Base-by-base conservation (phyloP, 2,329 filamentous ascomycete genomes). In the Pseudocercospora pini-densiflorae region DNA sequence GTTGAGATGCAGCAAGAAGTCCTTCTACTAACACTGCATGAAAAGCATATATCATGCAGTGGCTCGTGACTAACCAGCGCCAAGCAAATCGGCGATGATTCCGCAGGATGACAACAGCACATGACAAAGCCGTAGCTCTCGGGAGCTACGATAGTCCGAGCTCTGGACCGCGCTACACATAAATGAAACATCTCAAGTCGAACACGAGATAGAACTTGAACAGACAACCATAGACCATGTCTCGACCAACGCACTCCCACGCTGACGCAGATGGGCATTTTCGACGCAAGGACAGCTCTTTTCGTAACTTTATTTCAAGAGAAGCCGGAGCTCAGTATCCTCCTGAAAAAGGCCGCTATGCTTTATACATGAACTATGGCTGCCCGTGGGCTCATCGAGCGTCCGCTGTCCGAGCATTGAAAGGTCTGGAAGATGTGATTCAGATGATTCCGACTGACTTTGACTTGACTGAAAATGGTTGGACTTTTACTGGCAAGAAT, bases 401-500 rank as follows among this genome's bases (percentile, higher is more conserved):
- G 1, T 81, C 83, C 64, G 79, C 86, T 23, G 80, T 84, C 2
- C 80, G 80, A 53, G 77, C 73, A 3, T 76, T 87, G 51, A 87
- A 87, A 71, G 83, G 83, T 0, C 78, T 87, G 8, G 80, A 85
- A 53, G 74, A 80, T 33, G 76, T 86, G 45, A 79, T 87, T 68
- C 80, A 85, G 66, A 73, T 85, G 21, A 80, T 85, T 0, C 76
- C 81, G 14, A 79, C 82, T 33, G 80, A 81, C 59, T 71, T 73
- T 51, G 78, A 75, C 66, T 76, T 82, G 33, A 77, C 53, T 66
- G 78, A 55, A 61, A 79, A 77, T 85, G 89, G 92, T 70, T 94
- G 92, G 92, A 88, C 89, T 62, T 94, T 94, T 78, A 85, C 68
- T 5, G 89, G 87, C 5, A 67, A 84, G 8, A 84, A 86, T 16